phyloP scores from a whole-genome alignment of 1,139 yeast genomes.

The Suhomyces kunorum region DNA sequence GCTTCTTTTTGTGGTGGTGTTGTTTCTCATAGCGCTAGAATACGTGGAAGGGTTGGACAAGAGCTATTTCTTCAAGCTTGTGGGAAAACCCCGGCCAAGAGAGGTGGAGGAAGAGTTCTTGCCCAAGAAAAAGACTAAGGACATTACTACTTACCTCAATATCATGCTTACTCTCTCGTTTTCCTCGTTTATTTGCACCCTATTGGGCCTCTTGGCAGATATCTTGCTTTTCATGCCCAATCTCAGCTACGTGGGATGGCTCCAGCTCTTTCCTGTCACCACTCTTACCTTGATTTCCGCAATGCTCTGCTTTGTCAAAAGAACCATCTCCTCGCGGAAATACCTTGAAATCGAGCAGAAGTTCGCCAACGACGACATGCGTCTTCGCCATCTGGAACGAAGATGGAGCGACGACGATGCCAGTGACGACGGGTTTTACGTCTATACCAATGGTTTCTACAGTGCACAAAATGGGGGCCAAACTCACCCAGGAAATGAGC shows the following conservation, averaged over 20 bases:
- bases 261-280: conserved; percentile 44
- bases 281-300: conserved; percentile 38
- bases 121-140: conserved; percentile 16
- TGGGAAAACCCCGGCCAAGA: conserved; percentile 7
- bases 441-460: conserved; percentile 48
- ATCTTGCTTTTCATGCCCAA: conserved; percentile 43
- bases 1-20: conserved; percentile 25
- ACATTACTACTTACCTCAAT: conserved; percentile 33
- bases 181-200: conserved; percentile 38
- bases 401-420: conserved; percentile 33
- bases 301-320: conserved; percentile 43
- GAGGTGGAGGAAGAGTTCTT: conserved; percentile 3
- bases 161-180: conserved; percentile 37
- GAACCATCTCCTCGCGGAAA: conserved; percentile 40
- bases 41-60: conserved; percentile 12
- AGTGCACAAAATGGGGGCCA: conserved; percentile 21
- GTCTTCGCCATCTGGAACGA: conserved; percentile 26
- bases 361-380: conserved; percentile 42
- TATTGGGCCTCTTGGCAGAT: conserved; percentile 45
- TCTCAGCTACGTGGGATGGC: conserved; percentile 47
- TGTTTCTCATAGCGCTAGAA: conserved; percentile 15
- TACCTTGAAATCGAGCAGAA: conserved; percentile 36
- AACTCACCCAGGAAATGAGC: conserved; percentile 10
- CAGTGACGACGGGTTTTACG: conserved; percentile 50
- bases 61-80: conserved; percentile 5